Percentiles rank a stretch among this genome's conserved stretches.
These are phyloP conservation scores for Euclidium syriacum DNA, from an alignment of 345 rosid genomes.

Conservation along the genomic window DNA sequence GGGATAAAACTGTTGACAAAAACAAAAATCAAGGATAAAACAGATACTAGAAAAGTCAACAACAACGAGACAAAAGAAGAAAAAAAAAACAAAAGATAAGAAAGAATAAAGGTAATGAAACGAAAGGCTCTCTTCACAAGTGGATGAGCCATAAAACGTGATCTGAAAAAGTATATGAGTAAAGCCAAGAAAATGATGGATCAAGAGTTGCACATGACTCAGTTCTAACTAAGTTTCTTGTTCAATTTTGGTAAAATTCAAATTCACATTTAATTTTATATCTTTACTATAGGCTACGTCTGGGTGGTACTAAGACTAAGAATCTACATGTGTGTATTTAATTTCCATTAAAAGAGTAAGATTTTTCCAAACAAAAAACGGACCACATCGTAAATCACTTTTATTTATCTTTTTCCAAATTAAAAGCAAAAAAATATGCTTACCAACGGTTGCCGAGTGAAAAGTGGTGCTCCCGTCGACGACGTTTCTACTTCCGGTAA, in stretches of 20 bases:
- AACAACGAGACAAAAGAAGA: not conserved
- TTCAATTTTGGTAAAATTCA: conserved; percentile 2
- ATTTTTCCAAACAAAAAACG: not conserved
- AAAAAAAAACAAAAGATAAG: not conserved
- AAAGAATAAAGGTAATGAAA: not conserved
- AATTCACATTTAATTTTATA: not conserved
- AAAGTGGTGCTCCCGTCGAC: conserved; percentile 92
- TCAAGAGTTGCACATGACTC: conserved; percentile 5
- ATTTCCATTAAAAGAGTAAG: conserved; percentile 6
- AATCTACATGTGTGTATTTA: conserved; percentile 20
- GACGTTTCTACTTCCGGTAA: conserved; percentile 67
- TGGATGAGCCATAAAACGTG: conserved; percentile 24
- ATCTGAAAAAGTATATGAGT: conserved; percentile 1
- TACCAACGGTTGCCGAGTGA: conserved; percentile 84
- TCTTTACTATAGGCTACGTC: conserved; percentile 2
- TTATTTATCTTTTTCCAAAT: not conserved
- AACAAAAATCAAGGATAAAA: not conserved
- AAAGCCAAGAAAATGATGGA: conserved; percentile 13
- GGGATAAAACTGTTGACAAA: not conserved
- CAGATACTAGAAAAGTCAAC: conserved; percentile 12
- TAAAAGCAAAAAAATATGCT: conserved; percentile 15
- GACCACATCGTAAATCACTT: conserved; percentile 1
- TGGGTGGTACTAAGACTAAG: conserved; percentile 8
- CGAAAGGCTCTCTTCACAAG: conserved; percentile 15
- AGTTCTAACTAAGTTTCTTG: not conserved